These are phyloP conservation scores for Dictyostelium capitatum DNA, from an alignment of 78 protist species.

Conservation along the genomic window DNA sequence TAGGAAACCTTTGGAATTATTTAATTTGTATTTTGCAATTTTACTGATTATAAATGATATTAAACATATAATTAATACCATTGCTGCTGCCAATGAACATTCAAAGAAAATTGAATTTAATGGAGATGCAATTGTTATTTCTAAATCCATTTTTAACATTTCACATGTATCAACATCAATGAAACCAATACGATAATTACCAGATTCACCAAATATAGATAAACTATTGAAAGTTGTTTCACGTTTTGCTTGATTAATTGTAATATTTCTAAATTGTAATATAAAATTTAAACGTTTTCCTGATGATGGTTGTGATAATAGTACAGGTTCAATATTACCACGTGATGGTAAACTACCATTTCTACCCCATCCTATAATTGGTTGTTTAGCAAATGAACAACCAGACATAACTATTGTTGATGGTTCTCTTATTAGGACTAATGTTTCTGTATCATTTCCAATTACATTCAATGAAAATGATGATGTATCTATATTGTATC, in stretches of 20 bases:
- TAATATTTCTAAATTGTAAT: neutral
- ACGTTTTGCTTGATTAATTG: neutral
- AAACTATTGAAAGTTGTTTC: neutral
- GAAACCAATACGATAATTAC: constrained; percentile 50
- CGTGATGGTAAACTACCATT: neutral
- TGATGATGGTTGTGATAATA: constrained; percentile 17
- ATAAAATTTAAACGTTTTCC: neutral
- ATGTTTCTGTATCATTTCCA: constrained; percentile 51
- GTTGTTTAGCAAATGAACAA: constrained; percentile 21
- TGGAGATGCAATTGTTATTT: neutral
- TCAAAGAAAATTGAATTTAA: neutral
- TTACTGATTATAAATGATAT: neutral
- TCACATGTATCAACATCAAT: constrained; percentile 48
- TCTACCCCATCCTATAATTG: constrained; percentile 39
- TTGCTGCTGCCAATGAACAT: neutral
- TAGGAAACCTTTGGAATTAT: neutral
- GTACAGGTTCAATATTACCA: constrained; percentile 53
- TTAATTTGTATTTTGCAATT: neutral
- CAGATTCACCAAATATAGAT: constrained; percentile 30
- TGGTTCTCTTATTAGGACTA: neutral
- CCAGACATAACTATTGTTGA: neutral
- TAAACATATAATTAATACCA: neutral
- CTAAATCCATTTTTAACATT: neutral
- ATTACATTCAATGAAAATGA: constrained; percentile 28
- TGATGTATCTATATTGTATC: constrained; percentile 30